Base-by-base conservation (phyloP, 371 early-diverging fungal genomes). In the Saksenaea vasiformis region DNA sequence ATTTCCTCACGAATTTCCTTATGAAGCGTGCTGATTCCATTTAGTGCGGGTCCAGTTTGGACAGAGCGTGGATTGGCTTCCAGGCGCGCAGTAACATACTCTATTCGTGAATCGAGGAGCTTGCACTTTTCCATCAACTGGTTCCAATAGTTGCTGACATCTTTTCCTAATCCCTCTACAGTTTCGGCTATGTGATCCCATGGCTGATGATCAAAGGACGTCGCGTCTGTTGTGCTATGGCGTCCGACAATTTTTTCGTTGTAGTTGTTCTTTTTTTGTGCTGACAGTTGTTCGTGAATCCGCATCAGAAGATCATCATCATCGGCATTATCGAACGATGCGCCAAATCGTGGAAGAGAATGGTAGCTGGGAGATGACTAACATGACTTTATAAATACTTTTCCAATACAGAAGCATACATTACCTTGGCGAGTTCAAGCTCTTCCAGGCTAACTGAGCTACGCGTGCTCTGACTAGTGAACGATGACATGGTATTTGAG, bases 381-480 rank as follows among this genome's bases (percentile, higher is more conserved):
- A 17, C 17, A 2, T 22, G 22, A n/a, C 17, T 24, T 24, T 57
- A 15, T 57, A 35, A 36, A 8, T 19, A 9, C 7, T 35, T 34
- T 11, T 19, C 13, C 1, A 19, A 7, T 56, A 34, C 10, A 34
- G 3, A 34, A 56, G 56, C 36, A n/a, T 14, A 17, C 5, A 14
- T 62, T 67, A 69, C 73, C 64, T 64, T 73, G 13, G 35, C 27
- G 10, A 58, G 55, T 28, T 73, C 74, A 37, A 70, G 36, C 22
- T 73, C 74, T 28, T 73, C 74, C 36, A 69, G 43, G 27, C 74
- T 73, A 3, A 67, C 14, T 1, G 74, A 69, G 54, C 74, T 73
- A 11, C 74, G 70, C 1, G 74, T 67, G 34, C 74, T 73, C 9
- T 69, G 66, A 17, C 69, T 73, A 3, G 68, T 54, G 22, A 65